Percentiles rank a stretch among this genome's conserved stretches.
phyloP scores from a whole-genome alignment of 2,329 filamentous ascomycete species.

The Botrytis pseudocinerea region DNA sequence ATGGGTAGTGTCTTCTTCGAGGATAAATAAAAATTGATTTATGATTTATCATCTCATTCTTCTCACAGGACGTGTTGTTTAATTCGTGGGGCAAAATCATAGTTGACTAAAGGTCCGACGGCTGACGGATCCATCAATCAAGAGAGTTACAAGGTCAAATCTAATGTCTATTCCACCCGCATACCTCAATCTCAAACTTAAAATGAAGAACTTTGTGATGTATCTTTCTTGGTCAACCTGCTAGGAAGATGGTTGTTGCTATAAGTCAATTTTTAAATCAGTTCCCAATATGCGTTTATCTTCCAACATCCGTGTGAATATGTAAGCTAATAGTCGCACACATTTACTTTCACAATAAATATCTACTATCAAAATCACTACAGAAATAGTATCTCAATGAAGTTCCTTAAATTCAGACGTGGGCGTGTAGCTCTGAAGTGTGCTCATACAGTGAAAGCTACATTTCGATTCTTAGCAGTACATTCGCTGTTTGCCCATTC shows the following conservation, averaged over 20 bases:
- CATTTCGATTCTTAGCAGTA: background rate
- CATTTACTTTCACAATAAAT: background rate
- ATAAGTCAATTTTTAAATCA: no score
- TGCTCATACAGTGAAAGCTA: background rate
- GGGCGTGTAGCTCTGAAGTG: background rate
- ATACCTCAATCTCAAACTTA: background rate
- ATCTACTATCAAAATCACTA: background rate
- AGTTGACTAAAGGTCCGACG: no score
- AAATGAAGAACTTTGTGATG: accelerated
- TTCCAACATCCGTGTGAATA: background rate
- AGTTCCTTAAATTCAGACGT: background rate
- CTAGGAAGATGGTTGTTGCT: background rate
- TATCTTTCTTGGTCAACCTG: background rate
- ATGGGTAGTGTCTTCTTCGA: background rate
- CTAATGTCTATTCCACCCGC: background rate
- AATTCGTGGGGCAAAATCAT: background rate
- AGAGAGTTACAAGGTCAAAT: background rate
- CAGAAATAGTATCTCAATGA: background rate
- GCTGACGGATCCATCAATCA: background rate
- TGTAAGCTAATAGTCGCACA: background rate
- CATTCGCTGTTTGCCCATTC: no score
- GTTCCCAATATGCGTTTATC: background rate
- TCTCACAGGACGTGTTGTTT: background rate
- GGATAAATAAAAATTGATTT: background rate
- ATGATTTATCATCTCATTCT: background rate